phyloP scores from a whole-genome alignment of 257 asterid genomes.

The Ehretia macrophylla region DNA sequence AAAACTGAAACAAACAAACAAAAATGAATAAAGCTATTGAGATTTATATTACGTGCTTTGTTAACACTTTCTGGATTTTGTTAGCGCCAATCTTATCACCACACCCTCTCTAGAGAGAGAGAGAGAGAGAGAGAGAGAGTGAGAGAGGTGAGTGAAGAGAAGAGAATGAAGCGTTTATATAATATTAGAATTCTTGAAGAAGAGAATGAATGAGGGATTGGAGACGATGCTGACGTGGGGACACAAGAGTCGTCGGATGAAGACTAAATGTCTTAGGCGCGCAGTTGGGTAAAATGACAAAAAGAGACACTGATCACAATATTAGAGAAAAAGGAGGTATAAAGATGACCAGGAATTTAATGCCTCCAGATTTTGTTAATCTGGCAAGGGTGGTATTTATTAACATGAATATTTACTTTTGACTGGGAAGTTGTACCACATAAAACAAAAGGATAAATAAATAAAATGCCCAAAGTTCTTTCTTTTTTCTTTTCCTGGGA shows the following conservation, averaged over 20 bases:
- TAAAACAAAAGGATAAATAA: too few species aligned
- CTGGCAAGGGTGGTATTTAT: too few species aligned
- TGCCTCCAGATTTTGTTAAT: background rate
- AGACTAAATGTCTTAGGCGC: background rate
- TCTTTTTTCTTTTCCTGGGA: too few species aligned
- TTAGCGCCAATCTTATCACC: too few species aligned
- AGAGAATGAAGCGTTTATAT: background rate
- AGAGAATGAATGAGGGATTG: background rate
- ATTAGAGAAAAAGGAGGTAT: background rate
- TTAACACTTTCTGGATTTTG: too few species aligned
- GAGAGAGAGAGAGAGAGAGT: too few species aligned
- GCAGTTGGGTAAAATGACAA: slow-evolving; percentile 1
- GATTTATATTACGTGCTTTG: too few species aligned
- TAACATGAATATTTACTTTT: too few species aligned
- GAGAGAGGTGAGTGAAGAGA: background rate
- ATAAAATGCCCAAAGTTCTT: too few species aligned
- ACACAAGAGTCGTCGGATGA: background rate
- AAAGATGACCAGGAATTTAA: background rate
- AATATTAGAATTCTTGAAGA: too few species aligned
- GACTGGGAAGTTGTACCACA: too few species aligned
- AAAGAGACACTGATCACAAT: background rate
- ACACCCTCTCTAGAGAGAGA: too few species aligned
- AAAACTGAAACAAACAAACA: background rate
- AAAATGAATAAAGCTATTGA: background rate
- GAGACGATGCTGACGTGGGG: slow-evolving; percentile 14